phyloP scores from a whole-genome alignment of 2,329 filamentous ascomycete genomes.

The Colletotrichum sp. region DNA sequence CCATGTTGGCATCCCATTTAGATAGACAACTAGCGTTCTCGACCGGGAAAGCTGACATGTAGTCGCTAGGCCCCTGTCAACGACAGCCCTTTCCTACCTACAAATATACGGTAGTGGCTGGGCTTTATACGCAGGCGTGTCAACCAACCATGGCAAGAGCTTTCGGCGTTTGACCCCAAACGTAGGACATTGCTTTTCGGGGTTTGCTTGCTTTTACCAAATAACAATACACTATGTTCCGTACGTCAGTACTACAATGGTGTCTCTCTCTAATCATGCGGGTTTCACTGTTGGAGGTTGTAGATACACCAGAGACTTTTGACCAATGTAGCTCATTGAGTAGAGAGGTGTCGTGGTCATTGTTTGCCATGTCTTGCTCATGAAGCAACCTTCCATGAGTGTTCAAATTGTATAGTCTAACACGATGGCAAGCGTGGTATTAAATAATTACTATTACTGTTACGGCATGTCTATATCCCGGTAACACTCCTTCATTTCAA shows the following conservation, averaged over 20 bases:
- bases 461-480: background rate
- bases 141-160: background rate
- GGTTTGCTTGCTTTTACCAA: background rate
- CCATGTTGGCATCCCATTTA: background rate
- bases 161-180: background rate
- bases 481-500: background rate
- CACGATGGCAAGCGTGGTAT: background rate
- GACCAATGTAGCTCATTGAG: background rate
- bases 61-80: background rate
- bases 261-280: background rate
- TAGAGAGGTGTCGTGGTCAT: background rate
- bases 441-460: background rate
- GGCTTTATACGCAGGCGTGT: background rate
- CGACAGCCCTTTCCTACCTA: rapidly evolving
- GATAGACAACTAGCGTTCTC: background rate
- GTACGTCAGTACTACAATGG: background rate
- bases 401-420: background rate
- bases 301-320: background rate
- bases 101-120: background rate
- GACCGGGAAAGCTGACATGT: background rate
- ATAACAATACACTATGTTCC: background rate
- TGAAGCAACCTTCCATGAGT: rapidly evolving
- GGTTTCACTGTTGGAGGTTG: background rate
- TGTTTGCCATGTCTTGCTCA: background rate
- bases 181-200: rapidly evolving